Base-by-base conservation (phyloP, 768 basidiomycete genomes). In the Tricholoma sp. region DNA sequence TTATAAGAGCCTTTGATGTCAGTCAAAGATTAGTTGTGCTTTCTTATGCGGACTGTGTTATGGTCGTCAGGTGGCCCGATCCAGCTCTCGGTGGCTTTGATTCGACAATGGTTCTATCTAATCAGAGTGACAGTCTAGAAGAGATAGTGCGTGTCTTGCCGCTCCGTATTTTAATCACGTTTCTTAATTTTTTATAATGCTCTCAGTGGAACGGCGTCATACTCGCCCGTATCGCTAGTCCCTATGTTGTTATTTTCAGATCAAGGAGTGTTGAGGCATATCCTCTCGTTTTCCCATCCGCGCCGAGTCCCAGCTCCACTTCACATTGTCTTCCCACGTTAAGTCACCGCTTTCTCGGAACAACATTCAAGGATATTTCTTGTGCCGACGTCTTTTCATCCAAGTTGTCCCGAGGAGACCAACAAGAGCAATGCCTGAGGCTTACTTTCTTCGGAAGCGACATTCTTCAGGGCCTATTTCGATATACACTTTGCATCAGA, bases 181-280 rank as follows among this genome's bases (percentile, higher is more conserved):
- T 28, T 29, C 31, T 28, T 39, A 45, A 59, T 12, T 58, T 24
- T 29, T 0, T 51, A 45, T 9, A 45, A 5, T 28, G 11, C 36
- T 29, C 54, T 15, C 56, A 79, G 77, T 73, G 71, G 66, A 72
- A 76, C 56, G 70, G 67, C 1, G 70, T 84, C 8, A 65, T 80
- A 1, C 74, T 71, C 8, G 57, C 80, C 15, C 73, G 70, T 15
- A 72, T 84, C 39, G 70, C 80, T 37, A 81, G 78, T 2, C 68
- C 73, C 0, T 78, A 80, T 53, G 61, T 85, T n/a, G 66, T 86
- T 24, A 72, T 80, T 20, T 75, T 85, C 62, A 81, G 77, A 55
- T 68, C 75, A 0, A 79, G 77, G 5, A 76, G 82, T 0, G 60
- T 86, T 20, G 81, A 84, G 56, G 66, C 82, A 2, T 73, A 76